These are phyloP conservation scores for Daldinia loculata DNA, from an alignment of 495 filamentous ascomycete genomes.

Conservation along the genomic window DNA sequence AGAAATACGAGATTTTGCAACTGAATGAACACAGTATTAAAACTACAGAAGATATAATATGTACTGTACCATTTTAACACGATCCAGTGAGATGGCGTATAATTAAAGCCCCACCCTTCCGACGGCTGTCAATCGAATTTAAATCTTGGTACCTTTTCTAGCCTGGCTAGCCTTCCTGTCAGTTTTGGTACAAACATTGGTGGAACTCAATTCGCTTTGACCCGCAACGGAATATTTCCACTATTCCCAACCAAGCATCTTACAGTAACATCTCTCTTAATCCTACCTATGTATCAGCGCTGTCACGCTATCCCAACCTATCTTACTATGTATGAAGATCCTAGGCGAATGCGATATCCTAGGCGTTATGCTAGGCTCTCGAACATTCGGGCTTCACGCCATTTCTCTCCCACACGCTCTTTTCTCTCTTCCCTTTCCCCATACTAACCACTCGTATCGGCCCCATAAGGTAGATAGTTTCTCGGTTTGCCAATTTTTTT, in stretches of 20 bases:
- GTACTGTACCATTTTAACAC: constrained; percentile 8
- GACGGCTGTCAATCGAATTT: constrained; percentile 17
- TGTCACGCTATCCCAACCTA: neutral
- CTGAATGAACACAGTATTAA: constrained; percentile 3
- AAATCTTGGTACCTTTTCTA: neutral
- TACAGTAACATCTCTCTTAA: neutral
- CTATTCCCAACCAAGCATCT: constrained; percentile 29
- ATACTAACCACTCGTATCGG: neutral
- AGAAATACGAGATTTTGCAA: constrained; percentile 32
- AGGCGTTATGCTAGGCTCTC: constrained; percentile 16
- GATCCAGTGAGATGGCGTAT: constrained; percentile 18
- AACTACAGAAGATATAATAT: neutral
- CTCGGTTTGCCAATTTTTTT: constrained; percentile 35
- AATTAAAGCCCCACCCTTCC: neutral
- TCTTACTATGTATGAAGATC: neutral
- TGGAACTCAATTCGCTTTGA: constrained; percentile 29
- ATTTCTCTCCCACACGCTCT: constrained; percentile 19
- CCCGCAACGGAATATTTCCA: constrained; percentile 4
- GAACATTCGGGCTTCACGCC: constrained; percentile 30
- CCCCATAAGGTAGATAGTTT: neutral
- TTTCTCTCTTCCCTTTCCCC: constrained; percentile 10
- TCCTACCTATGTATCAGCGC: neutral
- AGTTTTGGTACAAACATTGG: constrained; percentile 19
- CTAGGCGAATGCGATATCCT: neutral
- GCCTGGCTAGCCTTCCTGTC: constrained; percentile 19